phyloP scores from a whole-genome alignment of 192 early-diverging fungal species.

The Haplosporangium gracile region DNA sequence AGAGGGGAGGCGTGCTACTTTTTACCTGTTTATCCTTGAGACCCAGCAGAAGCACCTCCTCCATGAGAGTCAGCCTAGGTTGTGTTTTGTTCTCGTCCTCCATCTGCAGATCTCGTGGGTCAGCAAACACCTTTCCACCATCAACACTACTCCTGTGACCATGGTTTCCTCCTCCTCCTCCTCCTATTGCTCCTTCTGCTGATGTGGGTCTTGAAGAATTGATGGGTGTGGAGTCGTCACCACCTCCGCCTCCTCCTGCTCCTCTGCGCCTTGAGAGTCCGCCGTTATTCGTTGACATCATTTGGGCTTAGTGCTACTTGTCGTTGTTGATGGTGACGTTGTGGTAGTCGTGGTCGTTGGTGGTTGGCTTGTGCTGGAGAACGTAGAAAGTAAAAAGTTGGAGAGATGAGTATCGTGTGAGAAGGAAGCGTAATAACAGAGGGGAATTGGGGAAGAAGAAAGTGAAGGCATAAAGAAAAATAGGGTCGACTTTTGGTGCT shows the following conservation, averaged over 20 bases:
- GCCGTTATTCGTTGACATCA: conserved; percentile 44
- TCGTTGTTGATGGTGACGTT: background rate
- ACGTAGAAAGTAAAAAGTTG: background rate
- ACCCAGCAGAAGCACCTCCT: conserved; percentile 94
- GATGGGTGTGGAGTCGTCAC: conserved; percentile 38
- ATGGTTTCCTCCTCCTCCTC: conserved; percentile 30
- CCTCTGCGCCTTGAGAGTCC: conserved; percentile 57
- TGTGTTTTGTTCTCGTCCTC: conserved; percentile 68
- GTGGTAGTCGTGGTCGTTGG: background rate
- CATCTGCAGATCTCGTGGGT: conserved; percentile 68
- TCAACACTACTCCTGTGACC: conserved; percentile 20
- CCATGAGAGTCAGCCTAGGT: conserved; percentile 92
- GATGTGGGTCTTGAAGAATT: conserved; percentile 33
- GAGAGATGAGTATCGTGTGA: conserved; percentile 16
- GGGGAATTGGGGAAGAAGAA: background rate
- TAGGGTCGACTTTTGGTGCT: too few relatives aligned
- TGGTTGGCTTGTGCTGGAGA: background rate
- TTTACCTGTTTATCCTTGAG: conserved; percentile 92
- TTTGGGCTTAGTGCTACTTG: background rate
- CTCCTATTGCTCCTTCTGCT: conserved; percentile 18
- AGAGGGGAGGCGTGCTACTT: background rate
- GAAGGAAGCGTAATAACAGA: background rate
- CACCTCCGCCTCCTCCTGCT: conserved; percentile 41
- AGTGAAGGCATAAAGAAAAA: background rate
- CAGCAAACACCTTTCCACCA: conserved; percentile 60